Evolutionary conservation across 352 stramenopile species (phyloP), one percentile per base, ranked within the genome.

Genomic region (Phytophthora idaei): DNA sequence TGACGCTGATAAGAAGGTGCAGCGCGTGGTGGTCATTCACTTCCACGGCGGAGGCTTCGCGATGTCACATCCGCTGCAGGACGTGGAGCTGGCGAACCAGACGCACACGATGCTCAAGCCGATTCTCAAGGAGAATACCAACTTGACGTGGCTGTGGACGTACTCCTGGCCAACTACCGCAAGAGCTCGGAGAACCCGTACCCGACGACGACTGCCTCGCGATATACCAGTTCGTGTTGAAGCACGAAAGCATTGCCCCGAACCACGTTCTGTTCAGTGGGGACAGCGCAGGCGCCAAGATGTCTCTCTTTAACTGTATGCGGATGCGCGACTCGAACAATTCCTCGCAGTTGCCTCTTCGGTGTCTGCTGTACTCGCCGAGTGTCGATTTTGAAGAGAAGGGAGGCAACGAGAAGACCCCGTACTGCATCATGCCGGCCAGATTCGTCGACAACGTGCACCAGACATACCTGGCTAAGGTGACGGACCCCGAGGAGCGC

Each of bases 321-420:
- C 54, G 62, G 2, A 59, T 69, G 47, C 62, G 54, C 14, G 64
- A 71, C 50, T 45, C 57, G 4, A 61, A 46, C 28, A 42, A 42
- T n/a, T 21, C 57, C n/a, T 4, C 57, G 11, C 41, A 45, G 28
- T 57, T 71, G 7, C 64, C 64, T 28, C 64, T 67, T 15, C 32
- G 57, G 3, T 71, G 64, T 53, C 36, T 71, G 42, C 37, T 71
- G 15, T 71, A 71, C 50, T 71, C 64, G 0, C 57, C 64, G 15
- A 71, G 57, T 47, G 62, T 69, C 14, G 62, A 64, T 29, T 69
- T 62, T 41, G 64, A 72, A 32, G 64, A 72, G 46, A 68, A 68
- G 3, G 58, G 57, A 42, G 64, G 64, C 12, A 58, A 72, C 29
- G 57, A 72, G 21, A 72, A 67, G 59, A 64, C 58, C 11, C 64